Evolutionary conservation across 2,329 filamentous ascomycete genomes (phyloP), one percentile per base, ranked within the genome.

Genomic region (Pezicula rhizophila): DNA sequence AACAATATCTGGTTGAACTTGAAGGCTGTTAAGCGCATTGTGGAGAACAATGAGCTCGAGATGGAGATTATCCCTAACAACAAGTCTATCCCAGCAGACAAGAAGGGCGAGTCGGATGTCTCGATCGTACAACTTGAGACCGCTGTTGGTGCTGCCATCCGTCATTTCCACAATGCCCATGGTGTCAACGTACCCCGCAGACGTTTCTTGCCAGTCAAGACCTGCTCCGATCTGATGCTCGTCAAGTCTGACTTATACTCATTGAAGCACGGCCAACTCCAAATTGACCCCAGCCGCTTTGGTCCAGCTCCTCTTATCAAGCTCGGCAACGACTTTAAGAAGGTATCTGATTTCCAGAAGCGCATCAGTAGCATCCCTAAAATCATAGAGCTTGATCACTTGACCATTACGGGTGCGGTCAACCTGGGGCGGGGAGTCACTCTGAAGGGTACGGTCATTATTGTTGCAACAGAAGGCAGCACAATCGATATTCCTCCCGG

Each of bases 1-100:
- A 99, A 99, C 87, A 99, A 99, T 82, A 96, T 99, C 75, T 99
- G 93, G 93, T 87, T 99, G 80, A 96, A 96, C 77, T 80, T 96
- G 63, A 85, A 89, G 68, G 93, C 93, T 60, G 87, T 99, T 75
- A 97, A 97, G 86, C 91, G 93, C 53, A 90, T 99, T 47, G 93
- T 99, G 7, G 93, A 97, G 82, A 90, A 95, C 72, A 89, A 96
- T 70, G 92, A 97, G 78, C 85, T 99, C 47, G 88, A 91, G 74
- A 95, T 99, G 88, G 93, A 99, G 77, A 99, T 99, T 69, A 99
- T 99, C 63, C 91, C 93, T 70, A 99, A 99, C 76, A 90, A 88
- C 76, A 99, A 99, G 82, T 92, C 89, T 57, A 96, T 99, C 65
- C 88, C 93, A 46, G 93, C 91, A 52, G 93, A 97, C 77, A 96